These are phyloP conservation scores for Botrytis fabae DNA, from an alignment of 2,329 filamentous ascomycete species.

Conservation along the genomic window DNA sequence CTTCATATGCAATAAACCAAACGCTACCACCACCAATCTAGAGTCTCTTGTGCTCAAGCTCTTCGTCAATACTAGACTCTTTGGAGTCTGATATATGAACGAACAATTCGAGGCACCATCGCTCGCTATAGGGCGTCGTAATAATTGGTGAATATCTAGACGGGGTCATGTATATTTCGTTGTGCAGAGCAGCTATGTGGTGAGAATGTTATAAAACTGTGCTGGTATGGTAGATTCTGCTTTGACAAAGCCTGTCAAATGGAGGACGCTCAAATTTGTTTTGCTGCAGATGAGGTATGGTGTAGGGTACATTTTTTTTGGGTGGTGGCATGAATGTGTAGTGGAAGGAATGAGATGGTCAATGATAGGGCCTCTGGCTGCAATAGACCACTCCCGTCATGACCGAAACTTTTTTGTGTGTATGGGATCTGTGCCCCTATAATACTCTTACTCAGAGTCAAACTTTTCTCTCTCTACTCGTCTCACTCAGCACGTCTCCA, in stretches of 20 bases:
- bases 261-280: background rate
- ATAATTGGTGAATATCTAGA: background rate
- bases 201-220: background rate
- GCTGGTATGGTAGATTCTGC: background rate
- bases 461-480: background rate
- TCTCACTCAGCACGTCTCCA: slow-evolving; percentile 1
- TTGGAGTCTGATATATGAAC: background rate
- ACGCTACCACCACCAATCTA: too few species aligned
- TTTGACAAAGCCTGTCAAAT: background rate
- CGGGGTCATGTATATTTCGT: background rate
- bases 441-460: background rate
- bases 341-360: background rate
- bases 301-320: fast-evolving
- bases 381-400: background rate
- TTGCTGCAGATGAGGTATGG: background rate
- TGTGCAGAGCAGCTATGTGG: background rate
- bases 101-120: too few species aligned
- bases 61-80: too few species aligned
- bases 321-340: background rate
- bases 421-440: background rate
- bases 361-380: background rate
- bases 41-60: background rate
- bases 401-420: background rate
- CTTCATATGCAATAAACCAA: background rate
- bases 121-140: background rate